phyloP scores from a whole-genome alignment of 345 rosid genomes.

The Rhodamnia argentea region DNA sequence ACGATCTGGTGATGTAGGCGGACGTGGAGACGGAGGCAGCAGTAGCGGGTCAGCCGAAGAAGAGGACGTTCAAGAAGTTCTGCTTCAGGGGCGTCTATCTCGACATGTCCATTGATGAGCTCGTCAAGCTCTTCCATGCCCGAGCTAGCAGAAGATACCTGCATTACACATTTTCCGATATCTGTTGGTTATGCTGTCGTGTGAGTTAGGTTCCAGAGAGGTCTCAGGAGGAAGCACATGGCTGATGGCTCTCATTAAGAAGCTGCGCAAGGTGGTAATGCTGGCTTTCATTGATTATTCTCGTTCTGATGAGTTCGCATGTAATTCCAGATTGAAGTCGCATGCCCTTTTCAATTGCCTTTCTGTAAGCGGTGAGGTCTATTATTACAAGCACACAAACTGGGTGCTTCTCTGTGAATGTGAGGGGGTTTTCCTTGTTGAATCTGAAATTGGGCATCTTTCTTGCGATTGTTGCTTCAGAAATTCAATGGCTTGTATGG shows the following conservation, averaged over 20 bases:
- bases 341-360: not conserved
- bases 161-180: not conserved
- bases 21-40: constrained; percentile 3
- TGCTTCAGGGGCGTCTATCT: constrained; percentile 48
- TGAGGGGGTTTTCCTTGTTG: not conserved
- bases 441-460: not conserved
- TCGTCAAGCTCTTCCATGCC: constrained; percentile 73
- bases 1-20: not conserved
- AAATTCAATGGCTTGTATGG: not conserved
- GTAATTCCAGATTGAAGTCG: not conserved
- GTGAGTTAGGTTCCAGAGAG: constrained; percentile 71
- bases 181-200: not conserved
- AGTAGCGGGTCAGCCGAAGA: constrained; percentile 28
- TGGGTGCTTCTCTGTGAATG: not conserved
- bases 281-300: not conserved
- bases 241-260: constrained; percentile 73
- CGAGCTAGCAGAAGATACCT: constrained; percentile 81
- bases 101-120: constrained; percentile 89
- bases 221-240: constrained; percentile 75
- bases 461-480: not conserved
- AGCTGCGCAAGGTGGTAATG: constrained; percentile 67
- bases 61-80: constrained; percentile 52
- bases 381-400: not conserved
- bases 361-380: not conserved
- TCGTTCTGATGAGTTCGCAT: not conserved